Percentiles rank a stretch among this genome's conserved stretches.
Evolutionary conservation across 1,284 basidiomycete species (phyloP).

Genomic region (Hemileia vastatrix): DNA sequence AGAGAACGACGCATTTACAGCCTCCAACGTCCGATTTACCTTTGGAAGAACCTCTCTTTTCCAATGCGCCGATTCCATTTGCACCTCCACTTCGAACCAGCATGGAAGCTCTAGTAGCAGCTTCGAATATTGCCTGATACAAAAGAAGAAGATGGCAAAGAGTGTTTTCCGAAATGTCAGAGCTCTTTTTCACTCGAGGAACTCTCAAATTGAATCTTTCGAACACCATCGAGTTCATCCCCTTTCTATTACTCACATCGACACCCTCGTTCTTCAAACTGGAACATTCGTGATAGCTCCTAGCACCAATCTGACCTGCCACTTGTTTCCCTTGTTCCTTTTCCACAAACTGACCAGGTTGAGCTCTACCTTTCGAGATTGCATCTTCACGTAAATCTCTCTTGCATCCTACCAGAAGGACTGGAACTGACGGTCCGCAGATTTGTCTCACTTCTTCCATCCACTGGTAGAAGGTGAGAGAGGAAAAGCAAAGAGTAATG

Average conservation of each 20-base stretch:
- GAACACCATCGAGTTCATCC: not conserved
- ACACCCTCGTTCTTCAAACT: conserved; percentile 38
- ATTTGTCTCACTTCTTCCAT: conserved; percentile 35
- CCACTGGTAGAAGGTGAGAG: not conserved
- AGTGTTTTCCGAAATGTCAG: not conserved
- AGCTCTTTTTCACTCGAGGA: not conserved
- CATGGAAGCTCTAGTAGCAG: conserved; percentile 38
- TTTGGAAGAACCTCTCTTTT: not conserved
- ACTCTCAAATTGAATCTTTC: not conserved
- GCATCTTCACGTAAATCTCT: conserved; percentile 60
- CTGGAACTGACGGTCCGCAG: conserved; percentile 57
- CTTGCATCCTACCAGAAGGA: conserved; percentile 77
- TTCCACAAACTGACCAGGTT: conserved; percentile 45
- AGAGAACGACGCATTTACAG: not conserved
- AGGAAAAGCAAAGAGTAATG: no score
- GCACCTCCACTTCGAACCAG: conserved; percentile 25
- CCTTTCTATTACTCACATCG: conserved; percentile 24
- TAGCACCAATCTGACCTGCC: no score
- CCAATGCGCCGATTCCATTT: not conserved
- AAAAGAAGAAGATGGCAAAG: not conserved
- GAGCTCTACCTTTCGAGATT: conserved; percentile 43
- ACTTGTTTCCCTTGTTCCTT: conserved; percentile 44
- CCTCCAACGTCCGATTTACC: not conserved
- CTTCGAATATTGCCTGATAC: conserved; percentile 34
- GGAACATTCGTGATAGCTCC: conserved; percentile 38